Evolutionary conservation across 495 filamentous ascomycete genomes (phyloP), one percentile per base, ranked within the genome.

Genomic region (Penicilliopsis zonata): DNA sequence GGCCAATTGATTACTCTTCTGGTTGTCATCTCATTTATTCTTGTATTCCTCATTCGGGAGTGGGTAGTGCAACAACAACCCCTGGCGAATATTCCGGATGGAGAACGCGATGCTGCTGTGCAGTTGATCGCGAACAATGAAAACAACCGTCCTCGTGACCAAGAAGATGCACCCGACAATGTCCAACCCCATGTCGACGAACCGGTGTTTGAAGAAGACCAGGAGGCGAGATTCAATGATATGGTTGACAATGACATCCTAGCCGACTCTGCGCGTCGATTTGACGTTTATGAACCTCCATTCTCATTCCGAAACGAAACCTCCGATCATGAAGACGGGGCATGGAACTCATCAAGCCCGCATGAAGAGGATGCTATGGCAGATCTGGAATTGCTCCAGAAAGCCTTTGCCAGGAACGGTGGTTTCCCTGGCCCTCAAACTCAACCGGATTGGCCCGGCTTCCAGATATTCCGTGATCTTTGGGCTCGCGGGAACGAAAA

Each of bases 21-120:
- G 9, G 82, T 96, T 19, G 87, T 99, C 5, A 65, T 87, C 31
- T 81, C 77, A 28, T 96, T 96, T 51, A 94, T 99, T 31, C 58
- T 99, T 19, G 76, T 99, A 24, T 95, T 99, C 42, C 59, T 99
- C 12, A 94, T 99, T 31, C 68, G 90, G 12, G 90, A 99, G 57
- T 99, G 93, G 74, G 90, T 99, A 23, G 86, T 96, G 4, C 88
- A 96, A 46, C 90, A 96, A 49, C 92, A 95, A 47, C 87, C 86
- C 7, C 80, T 81, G 38, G 64, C 69, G 20, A 70, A 74, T 35
- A 59, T 75, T 28, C 63, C 55, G 13, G 49, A 77, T 55, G 56
- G 72, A 45, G 56, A 73, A 44, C 43, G 63, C 17, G 55, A 70
- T 36, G 49, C 60, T 23, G 49, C 62, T 29, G 27, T 60, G 37